Conservation (phyloP, 306 rosid species). For the Acmispon strigosus region DNA sequence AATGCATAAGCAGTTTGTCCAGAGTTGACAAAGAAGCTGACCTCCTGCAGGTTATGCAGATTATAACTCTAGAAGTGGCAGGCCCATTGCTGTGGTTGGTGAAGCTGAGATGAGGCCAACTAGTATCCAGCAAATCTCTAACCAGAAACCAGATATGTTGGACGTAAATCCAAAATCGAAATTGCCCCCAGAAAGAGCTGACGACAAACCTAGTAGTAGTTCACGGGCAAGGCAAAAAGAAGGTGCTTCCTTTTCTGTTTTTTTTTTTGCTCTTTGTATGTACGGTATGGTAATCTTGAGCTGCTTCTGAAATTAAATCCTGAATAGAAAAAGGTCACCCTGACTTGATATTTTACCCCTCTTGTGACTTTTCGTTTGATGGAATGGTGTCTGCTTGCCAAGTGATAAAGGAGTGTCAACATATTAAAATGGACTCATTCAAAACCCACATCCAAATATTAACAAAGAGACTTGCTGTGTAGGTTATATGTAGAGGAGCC, state of each 20-base stretch:
- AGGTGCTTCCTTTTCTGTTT: slow-evolving; percentile 42
- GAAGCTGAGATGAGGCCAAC: slow-evolving; percentile 28
- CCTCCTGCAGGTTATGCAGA: slow-evolving; percentile 35
- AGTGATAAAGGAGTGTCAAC: neutral
- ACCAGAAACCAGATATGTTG: slow-evolving; percentile 22
- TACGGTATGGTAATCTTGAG: neutral
- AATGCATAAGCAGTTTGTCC: neutral
- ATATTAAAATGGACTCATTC: neutral
- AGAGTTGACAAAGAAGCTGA: slow-evolving; percentile 17
- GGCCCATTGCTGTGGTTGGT: slow-evolving; percentile 26
- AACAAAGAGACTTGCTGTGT: neutral
- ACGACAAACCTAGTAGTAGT: slow-evolving; percentile 69
- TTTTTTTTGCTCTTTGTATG: neutral
- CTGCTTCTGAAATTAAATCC: neutral
- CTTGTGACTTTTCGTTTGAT: neutral
- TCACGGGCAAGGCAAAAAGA: slow-evolving; percentile 79
- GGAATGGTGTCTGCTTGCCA: neutral
- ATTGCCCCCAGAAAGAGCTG: slow-evolving; percentile 35
- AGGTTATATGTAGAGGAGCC: neutral
- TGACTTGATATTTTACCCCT: neutral
- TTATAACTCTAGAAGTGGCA: slow-evolving; percentile 30
- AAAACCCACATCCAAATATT: neutral
- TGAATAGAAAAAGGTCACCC: neutral
- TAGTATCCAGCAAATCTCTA: slow-evolving; percentile 30
- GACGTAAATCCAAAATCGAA: slow-evolving; percentile 21